Evolutionary conservation across 768 basidiomycete genomes (phyloP).

Genomic region (Termitomyces sp.): DNA sequence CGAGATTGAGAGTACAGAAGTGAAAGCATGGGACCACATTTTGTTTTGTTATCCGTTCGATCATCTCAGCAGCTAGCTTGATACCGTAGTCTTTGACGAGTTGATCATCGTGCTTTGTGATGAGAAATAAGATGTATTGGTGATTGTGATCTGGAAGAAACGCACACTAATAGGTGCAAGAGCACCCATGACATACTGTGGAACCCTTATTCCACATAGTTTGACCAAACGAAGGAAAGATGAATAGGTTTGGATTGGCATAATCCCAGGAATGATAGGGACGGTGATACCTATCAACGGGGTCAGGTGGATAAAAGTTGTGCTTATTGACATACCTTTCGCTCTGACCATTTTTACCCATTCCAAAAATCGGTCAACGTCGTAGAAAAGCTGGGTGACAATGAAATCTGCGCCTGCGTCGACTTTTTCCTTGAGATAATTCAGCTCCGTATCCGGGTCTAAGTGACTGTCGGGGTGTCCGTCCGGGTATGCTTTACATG

Average conservation of each 20-base stretch:
- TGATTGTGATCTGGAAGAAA: slow-evolving; percentile 6
- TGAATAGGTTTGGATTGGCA: slow-evolving; percentile 96
- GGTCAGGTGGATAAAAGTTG: neutral
- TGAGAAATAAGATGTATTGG: neutral
- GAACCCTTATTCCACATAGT: slow-evolving; percentile 80
- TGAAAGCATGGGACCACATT: slow-evolving; percentile 75
- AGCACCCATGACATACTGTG: slow-evolving; percentile 57
- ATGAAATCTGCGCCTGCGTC: slow-evolving; percentile 96
- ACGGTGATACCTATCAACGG: slow-evolving; percentile 70
- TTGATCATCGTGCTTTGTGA: slow-evolving; percentile 80
- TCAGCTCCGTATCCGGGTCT: slow-evolving; percentile 61
- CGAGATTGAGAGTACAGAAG: slow-evolving; percentile 95
- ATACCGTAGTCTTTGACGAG: slow-evolving; percentile 96
- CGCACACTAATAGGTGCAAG: slow-evolving; percentile 76
- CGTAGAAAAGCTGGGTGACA: slow-evolving; percentile 96
- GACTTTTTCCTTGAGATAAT: slow-evolving; percentile 79
- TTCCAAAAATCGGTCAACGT: slow-evolving; percentile 77
- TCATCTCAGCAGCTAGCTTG: slow-evolving; percentile 76
- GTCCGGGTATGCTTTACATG: slow-evolving; percentile 78
- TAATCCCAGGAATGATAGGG: slow-evolving; percentile 92
- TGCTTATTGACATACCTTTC: slow-evolving; percentile 48
- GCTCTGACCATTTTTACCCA: slow-evolving; percentile 76
- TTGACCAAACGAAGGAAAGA: slow-evolving; percentile 92
- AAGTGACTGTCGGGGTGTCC: slow-evolving; percentile 66
- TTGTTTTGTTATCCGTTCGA: slow-evolving; percentile 52